phyloP scores from a whole-genome alignment of 1,139 yeast species.

The Saccharomyces hybrid region DNA sequence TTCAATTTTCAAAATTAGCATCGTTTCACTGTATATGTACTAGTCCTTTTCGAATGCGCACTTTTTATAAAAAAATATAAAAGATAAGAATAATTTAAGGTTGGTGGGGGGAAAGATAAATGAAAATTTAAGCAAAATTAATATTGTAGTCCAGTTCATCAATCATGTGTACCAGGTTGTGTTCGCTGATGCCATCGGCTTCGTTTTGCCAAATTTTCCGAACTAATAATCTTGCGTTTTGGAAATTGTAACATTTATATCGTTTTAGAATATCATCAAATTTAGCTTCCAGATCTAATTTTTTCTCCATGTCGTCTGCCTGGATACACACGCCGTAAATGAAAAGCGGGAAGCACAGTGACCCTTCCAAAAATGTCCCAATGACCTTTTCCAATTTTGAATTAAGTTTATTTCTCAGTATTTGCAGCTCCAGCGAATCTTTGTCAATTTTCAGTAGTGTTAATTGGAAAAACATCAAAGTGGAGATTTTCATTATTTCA shows the following conservation, averaged over 20 bases:
- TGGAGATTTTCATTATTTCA: slow-evolving; percentile 64
- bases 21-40: background rate
- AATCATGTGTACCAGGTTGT: slow-evolving; percentile 57
- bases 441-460: slow-evolving; percentile 41
- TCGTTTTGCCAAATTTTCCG: slow-evolving; percentile 50
- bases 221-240: slow-evolving; percentile 56
- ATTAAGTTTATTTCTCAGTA: background rate
- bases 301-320: slow-evolving; percentile 41
- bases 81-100: background rate
- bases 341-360: slow-evolving; percentile 68
- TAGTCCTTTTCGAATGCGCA: background rate
- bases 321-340: slow-evolving; percentile 45
- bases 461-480: slow-evolving; percentile 60
- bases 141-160: slow-evolving; percentile 69
- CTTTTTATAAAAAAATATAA: background rate
- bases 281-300: slow-evolving; percentile 36
- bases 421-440: slow-evolving; percentile 30
- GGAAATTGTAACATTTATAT: slow-evolving; percentile 37
- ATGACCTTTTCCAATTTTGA: background rate
- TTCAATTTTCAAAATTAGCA: slow-evolving; percentile 2
- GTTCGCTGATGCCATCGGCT: slow-evolving; percentile 15
- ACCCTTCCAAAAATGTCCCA: slow-evolving; percentile 13
- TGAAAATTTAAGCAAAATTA: slow-evolving; percentile 47
- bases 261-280: slow-evolving; percentile 51
- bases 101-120: background rate